Evolutionary conservation across 2,329 filamentous ascomycete species (phyloP).

Genomic region (Paecilomyces variotii): DNA sequence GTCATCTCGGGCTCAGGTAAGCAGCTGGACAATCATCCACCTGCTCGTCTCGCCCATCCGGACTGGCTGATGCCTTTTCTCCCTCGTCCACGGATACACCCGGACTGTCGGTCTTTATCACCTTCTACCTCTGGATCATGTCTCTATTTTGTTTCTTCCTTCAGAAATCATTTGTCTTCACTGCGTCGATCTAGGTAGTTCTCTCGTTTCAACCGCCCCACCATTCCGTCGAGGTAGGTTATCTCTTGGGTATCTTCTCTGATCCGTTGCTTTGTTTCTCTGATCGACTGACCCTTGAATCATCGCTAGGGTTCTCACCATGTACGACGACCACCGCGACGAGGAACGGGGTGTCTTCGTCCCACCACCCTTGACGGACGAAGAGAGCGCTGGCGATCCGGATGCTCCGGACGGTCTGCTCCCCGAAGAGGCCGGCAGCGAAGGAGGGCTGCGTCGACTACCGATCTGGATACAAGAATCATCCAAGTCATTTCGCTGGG

Average conservation of each 20-base stretch:
- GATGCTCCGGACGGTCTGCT: slow-evolving; percentile 5
- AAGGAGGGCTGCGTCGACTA: slow-evolving; percentile 13
- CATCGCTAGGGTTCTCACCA: not conserved
- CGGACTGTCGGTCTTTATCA: not conserved
- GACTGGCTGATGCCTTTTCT: not conserved
- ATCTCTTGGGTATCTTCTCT: not conserved
- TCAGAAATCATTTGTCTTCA: not conserved
- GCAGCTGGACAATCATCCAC: not conserved
- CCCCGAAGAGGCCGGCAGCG: not conserved
- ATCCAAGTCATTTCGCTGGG: slow-evolving; percentile 39
- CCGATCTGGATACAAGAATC: slow-evolving; percentile 43
- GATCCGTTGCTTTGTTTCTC: not conserved
- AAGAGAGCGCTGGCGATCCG: slow-evolving; percentile 2
- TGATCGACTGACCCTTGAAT: not conserved
- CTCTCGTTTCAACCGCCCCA: not conserved
- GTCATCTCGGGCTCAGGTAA: not conserved
- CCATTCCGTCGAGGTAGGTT: not conserved
- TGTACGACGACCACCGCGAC: slow-evolving; percentile 4
- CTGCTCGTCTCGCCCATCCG: not conserved
- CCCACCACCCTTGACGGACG: slow-evolving; percentile 5
- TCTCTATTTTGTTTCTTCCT: not conserved
- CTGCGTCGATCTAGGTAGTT: not conserved
- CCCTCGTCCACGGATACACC: not conserved
- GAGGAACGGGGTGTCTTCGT: slow-evolving; percentile 5
- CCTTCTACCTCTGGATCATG: not conserved